phyloP scores from a whole-genome alignment of 1,284 basidiomycete genomes.

The Apiotrichum mycotoxinovorans region DNA sequence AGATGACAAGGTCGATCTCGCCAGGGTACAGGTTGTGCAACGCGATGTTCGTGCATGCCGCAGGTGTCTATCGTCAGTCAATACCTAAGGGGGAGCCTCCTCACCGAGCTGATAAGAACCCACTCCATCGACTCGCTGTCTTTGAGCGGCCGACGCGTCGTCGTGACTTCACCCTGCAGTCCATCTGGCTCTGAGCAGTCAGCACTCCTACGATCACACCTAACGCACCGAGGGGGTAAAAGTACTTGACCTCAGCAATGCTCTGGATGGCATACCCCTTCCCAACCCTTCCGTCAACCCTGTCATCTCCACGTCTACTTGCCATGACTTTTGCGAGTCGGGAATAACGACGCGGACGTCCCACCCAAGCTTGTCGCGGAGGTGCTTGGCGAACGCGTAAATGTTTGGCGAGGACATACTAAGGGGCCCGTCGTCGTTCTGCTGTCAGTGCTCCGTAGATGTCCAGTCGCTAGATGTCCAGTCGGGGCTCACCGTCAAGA shows the following conservation, averaged over 20 bases:
- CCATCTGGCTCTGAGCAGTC: slow-evolving; percentile 57
- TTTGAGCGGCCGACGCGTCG: slow-evolving; percentile 62
- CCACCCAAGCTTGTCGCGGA: slow-evolving; percentile 69
- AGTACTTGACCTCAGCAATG: slow-evolving; percentile 69
- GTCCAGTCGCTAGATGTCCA: too few species aligned
- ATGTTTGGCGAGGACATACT: slow-evolving; percentile 71
- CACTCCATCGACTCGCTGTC: slow-evolving; percentile 78
- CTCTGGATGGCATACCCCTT: slow-evolving; percentile 82
- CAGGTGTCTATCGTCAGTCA: slow-evolving; percentile 64
- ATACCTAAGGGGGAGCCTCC: slow-evolving; percentile 28
- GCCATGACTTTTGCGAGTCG: slow-evolving; percentile 82
- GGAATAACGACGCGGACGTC: slow-evolving; percentile 85
- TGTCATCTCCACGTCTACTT: slow-evolving; percentile 4
- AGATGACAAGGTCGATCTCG: slow-evolving; percentile 71
- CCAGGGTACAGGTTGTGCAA: slow-evolving; percentile 80
- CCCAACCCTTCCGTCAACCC: slow-evolving; percentile 52
- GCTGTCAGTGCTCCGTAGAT: not conserved
- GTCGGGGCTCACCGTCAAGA: slow-evolving; percentile 42
- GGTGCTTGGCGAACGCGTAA: slow-evolving; percentile 67
- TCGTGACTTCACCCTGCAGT: slow-evolving; percentile 62
- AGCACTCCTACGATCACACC: not conserved
- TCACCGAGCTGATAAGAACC: slow-evolving; percentile 79
- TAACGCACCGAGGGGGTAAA: slow-evolving; percentile 68
- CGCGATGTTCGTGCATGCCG: slow-evolving; percentile 82
- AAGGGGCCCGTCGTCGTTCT: slow-evolving; percentile 79